These are phyloP conservation scores for Microcera coccophila DNA, from an alignment of 2,329 filamentous ascomycete species.

Conservation along the genomic window DNA sequence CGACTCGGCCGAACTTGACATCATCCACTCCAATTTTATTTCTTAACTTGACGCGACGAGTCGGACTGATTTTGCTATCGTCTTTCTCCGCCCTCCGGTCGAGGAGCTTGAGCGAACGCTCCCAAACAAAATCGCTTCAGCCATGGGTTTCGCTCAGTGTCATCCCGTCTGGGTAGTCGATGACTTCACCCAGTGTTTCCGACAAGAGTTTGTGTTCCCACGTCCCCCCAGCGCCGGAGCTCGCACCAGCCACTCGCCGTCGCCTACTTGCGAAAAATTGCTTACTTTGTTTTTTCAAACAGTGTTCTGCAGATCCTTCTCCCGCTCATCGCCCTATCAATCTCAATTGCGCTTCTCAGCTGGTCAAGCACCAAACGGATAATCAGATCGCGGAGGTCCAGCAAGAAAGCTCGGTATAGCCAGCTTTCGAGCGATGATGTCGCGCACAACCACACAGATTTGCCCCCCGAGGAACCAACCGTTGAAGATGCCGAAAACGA, in stretches of 20 bases:
- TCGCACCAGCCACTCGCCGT: too few relatives aligned
- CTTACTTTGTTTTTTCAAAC: too few relatives aligned
- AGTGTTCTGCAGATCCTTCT: conserved; percentile 70
- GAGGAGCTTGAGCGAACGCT: conserved; percentile 13
- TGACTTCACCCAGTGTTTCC: conserved; percentile 62
- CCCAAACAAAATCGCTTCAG: conserved; percentile 9
- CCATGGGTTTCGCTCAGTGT: conserved; percentile 52
- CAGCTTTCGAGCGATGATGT: conserved; percentile 44
- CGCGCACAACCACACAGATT: conserved; percentile 46
- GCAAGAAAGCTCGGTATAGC: conserved; percentile 52
- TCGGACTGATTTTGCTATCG: too few relatives aligned
- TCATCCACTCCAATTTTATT: too few relatives aligned
- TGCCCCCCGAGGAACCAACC: conserved; percentile 45
- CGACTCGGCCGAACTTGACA: neutral
- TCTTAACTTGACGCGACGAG: too few relatives aligned
- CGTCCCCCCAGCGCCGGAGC: too few relatives aligned
- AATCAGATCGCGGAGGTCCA: conserved; percentile 43
- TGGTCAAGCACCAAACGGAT: conserved; percentile 54
- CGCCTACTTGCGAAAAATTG: too few relatives aligned
- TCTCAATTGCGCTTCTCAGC: conserved; percentile 66
- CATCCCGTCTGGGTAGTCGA: conserved; percentile 60
- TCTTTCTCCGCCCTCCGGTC: conserved; percentile 7
- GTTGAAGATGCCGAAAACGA: conserved; percentile 57
- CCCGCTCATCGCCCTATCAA: conserved; percentile 65
- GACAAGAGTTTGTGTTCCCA: conserved; percentile 57